Evolutionary conservation across 495 filamentous ascomycete genomes (phyloP).

Genomic region (Penicillium waksmanii): DNA sequence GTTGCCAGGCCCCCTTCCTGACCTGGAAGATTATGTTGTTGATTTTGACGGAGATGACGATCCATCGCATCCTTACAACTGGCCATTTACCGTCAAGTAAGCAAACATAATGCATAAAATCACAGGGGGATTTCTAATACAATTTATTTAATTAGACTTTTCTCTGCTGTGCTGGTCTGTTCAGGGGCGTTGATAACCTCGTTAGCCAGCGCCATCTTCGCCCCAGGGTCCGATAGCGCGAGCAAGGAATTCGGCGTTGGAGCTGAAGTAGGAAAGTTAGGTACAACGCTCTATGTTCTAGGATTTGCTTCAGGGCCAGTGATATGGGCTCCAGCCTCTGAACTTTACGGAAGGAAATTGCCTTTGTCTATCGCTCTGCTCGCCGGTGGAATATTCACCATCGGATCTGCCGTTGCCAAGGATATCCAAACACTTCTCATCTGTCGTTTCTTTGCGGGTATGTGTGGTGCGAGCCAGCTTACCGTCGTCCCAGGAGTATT

Average conservation of each 20-base stretch:
- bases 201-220: slow-evolving; percentile 58
- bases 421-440: slow-evolving; percentile 60
- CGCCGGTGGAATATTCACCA: slow-evolving; percentile 57
- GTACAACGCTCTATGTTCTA: slow-evolving; percentile 58
- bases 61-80: slow-evolving; percentile 58
- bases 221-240: slow-evolving; percentile 48
- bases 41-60: slow-evolving; percentile 57
- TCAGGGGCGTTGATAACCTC: slow-evolving; percentile 55
- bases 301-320: slow-evolving; percentile 58
- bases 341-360: slow-evolving; percentile 68
- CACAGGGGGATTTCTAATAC: background rate
- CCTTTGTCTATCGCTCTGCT: slow-evolving; percentile 57
- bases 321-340: slow-evolving; percentile 71
- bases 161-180: slow-evolving; percentile 42
- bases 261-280: slow-evolving; percentile 53
- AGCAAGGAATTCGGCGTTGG: slow-evolving; percentile 50
- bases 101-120: background rate
- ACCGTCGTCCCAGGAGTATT: slow-evolving; percentile 55
- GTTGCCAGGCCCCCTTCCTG: slow-evolving; percentile 47
- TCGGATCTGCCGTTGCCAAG: slow-evolving; percentile 59
- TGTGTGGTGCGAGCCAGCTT: slow-evolving; percentile 55
- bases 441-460: slow-evolving; percentile 53
- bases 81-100: slow-evolving; percentile 40
- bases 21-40: slow-evolving; percentile 50
- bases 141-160: slow-evolving; percentile 19